phyloP scores from a whole-genome alignment of 371 early-diverging fungal genomes.

The Cladochytrium tenue region DNA sequence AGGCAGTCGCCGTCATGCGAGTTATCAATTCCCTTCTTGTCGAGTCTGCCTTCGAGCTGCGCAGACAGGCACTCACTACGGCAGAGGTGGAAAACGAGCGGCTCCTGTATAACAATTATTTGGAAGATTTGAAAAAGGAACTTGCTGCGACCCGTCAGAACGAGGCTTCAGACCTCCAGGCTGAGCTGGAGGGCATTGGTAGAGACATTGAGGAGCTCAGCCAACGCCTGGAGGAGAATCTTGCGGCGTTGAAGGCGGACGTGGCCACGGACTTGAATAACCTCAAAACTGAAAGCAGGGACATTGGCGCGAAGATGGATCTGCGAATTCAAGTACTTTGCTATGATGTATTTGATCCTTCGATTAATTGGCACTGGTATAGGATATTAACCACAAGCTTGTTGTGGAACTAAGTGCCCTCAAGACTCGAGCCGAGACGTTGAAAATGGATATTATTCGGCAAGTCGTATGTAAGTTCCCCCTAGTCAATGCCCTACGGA shows the following conservation, averaged over 20 bases:
- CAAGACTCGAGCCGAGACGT: slow-evolving; percentile 84
- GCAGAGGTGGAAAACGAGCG: slow-evolving; percentile 36
- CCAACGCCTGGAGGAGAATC: slow-evolving; percentile 73
- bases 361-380: too few species aligned
- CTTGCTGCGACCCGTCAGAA: slow-evolving; percentile 82
- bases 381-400: slow-evolving; percentile 84
- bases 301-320: slow-evolving; percentile 77
- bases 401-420: slow-evolving; percentile 78
- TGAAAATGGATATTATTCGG: slow-evolving; percentile 54
- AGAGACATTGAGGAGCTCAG: slow-evolving; percentile 78
- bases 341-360: neutral
- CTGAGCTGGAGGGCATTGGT: slow-evolving; percentile 71
- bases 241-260: slow-evolving; percentile 77
- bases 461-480: slow-evolving; percentile 19
- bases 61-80: slow-evolving; percentile 18
- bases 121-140: slow-evolving; percentile 82
- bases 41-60: slow-evolving; percentile 30
- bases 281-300: slow-evolving; percentile 80
- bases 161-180: slow-evolving; percentile 75
- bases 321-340: slow-evolving; percentile 52
- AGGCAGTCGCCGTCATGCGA: slow-evolving; percentile 74
- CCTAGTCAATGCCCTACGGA: too few species aligned
- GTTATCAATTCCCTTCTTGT: slow-evolving; percentile 67
- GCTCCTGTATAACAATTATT: slow-evolving; percentile 36
- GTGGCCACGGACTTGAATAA: slow-evolving; percentile 88